Evolutionary conservation across 352 stramenopile genomes (phyloP), one percentile per base, ranked within the genome.

Genomic region (Pythium myriotylum): DNA sequence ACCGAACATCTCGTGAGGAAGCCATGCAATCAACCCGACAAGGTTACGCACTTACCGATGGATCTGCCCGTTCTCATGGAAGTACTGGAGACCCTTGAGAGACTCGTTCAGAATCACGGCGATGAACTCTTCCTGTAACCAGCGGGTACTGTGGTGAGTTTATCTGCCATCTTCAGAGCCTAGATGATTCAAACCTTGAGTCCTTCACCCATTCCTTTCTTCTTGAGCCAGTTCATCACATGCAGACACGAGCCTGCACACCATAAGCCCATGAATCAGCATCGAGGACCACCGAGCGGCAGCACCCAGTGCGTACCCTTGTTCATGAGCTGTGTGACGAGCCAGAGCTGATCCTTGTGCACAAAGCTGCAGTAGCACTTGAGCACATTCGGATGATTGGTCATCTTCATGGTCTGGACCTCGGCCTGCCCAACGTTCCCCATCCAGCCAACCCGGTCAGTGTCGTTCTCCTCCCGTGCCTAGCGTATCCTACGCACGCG

Each of bases 251-350:
- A 99, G 39, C 97, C 74, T 83, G 53, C 13, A 9, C 14, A 16
- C 32, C 13, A 27, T 12, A 27, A 46, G 26, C 14, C 46, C 40
- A 24, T 47, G 20, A 61, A 29, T 45, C 24, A 70, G 23, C 39
- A 48, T 35, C 29, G 5, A 35, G 22, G 57, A 7, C 22, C 2
- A 24, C 6, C 23, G n/a, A 49, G 9, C 3, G 22, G 14, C 23
- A 17, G 61, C 17, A 12, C 19, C 2, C 9, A 26, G 9, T 91
- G 20, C 45, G 23, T 20, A 80, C 74, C 97, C 70, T 99, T 99
- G 70, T 97, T 96, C 97, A 99, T 99, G 51, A 99, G 86, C 73
- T 98, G 97, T 70, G 97, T 99, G 12, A 99, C 96, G 14, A 99
- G 86, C 97, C 97, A 99, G 23, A 99, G 77, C 75, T 99, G 84